Evolutionary conservation across 192 early-diverging fungal genomes (phyloP), one percentile per base, ranked within the genome.

Genomic region (Borealophlyctis nickersoniae): DNA sequence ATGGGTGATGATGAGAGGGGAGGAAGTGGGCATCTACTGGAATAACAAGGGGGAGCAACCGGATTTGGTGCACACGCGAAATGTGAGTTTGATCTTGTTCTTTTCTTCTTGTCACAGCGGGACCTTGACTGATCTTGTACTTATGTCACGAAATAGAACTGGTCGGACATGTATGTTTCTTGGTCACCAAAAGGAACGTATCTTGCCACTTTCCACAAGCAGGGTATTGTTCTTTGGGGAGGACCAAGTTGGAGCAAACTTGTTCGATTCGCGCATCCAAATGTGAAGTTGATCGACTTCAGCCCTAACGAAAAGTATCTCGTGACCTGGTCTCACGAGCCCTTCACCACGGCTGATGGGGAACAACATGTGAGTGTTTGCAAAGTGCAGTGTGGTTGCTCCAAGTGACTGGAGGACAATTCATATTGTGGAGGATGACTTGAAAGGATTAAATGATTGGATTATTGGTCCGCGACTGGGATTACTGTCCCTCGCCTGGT

Each of bases 131-230:
- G 23, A 35, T 69, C 19, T 23, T 74, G 24, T 62, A 29, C 2
- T 70, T 34, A 23, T 57, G 56, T 75, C 2, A 63, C 56, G 48
- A 50, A 52, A 36, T 75, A 86, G 74, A 87, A 95, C 85, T 97
- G 94, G 95, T 95, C 94, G 50, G 95, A 96, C 69, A 87, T 87
- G 54, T 93, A 93, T 67, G 85, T 95, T 36, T 78, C 89, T 63
- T 99, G 95, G 93, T 99, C 97, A 29, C 92, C 97, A 11, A 77
- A 87, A 28, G 97, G 97, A 45, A 89, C 91, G 23, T 99, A 93
- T 75, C 80, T 99, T 55, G 83, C 89, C 36, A 96, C 97, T 23
- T 87, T 95, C 83, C 97, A 99, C 71, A 80, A 82, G 55, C 92
- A 90, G 73, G 97, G 97, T 60, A 86, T 98, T 51, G 93, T 83